Evolutionary conservation across 257 asterid species (phyloP).

Genomic region (Leonotis leonurus): DNA sequence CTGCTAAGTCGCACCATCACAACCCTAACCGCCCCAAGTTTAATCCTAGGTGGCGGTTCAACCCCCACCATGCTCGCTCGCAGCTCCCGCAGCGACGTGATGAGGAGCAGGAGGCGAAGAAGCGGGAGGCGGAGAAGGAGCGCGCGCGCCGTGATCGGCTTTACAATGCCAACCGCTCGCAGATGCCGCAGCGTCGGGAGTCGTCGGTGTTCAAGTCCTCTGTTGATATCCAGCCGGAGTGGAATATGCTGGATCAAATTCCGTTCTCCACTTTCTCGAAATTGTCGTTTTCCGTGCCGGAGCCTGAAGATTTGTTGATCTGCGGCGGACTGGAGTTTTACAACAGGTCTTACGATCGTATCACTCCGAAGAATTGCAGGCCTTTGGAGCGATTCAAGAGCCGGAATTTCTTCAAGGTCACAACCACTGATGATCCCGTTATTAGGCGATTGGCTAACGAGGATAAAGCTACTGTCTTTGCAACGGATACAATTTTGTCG

Average conservation of each 20-base stretch:
- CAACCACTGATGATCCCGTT: conserved; percentile 94
- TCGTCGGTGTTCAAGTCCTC: conserved; percentile 77
- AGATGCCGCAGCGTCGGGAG: conserved; percentile 72
- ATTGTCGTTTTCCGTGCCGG: conserved; percentile 67
- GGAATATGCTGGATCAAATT: conserved; percentile 98
- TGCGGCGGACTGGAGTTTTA: conserved; percentile 89
- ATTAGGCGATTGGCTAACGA: conserved; percentile 89
- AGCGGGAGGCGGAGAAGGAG: conserved; percentile 92
- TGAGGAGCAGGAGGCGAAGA: conserved; percentile 78
- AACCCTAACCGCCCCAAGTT: conserved; percentile 72
- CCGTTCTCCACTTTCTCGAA: conserved; percentile 93
- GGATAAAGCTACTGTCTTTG: conserved; percentile 95
- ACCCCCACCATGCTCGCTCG: conserved; percentile 56
- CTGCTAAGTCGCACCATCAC: conserved; percentile 66
- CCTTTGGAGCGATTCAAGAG: conserved; percentile 81
- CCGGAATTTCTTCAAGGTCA: conserved; percentile 85
- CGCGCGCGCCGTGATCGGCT: conserved; percentile 72
- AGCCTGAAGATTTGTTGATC: conserved; percentile 79
- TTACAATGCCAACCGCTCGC: conserved; percentile 58
- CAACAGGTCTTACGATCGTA: conserved; percentile 72
- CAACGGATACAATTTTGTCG: conserved; percentile 74
- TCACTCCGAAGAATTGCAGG: conserved; percentile 69
- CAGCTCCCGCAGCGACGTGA: conserved; percentile 97
- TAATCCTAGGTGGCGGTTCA: conserved; percentile 79
- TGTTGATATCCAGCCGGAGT: conserved; percentile 96